These are phyloP conservation scores for Coniochaeta sp. DNA, from an alignment of 2,329 filamentous ascomycete species.

Conservation along the genomic window DNA sequence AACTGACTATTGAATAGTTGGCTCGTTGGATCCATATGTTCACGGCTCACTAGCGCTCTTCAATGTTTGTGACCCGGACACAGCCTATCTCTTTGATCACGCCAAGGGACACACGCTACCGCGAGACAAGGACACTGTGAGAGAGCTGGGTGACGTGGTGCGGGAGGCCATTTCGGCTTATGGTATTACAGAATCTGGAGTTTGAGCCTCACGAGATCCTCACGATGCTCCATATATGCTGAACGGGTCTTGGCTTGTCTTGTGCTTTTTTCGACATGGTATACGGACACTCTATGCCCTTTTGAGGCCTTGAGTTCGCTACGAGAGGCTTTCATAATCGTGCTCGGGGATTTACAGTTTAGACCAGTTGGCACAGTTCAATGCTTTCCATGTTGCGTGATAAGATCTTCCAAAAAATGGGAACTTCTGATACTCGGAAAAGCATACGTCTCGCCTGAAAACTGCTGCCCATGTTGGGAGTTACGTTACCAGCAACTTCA, in stretches of 20 bases:
- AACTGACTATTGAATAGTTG: slow-evolving; percentile 25
- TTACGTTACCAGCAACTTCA: background rate
- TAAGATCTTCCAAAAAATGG: background rate
- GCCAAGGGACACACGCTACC: slow-evolving; percentile 59
- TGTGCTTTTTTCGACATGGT: too few species aligned
- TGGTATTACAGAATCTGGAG: slow-evolving; percentile 4
- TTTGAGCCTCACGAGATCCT: background rate
- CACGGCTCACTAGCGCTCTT: slow-evolving; percentile 54
- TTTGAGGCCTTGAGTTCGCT: too few species aligned
- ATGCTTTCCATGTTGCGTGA: background rate
- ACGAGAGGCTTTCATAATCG: too few species aligned
- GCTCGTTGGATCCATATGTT: slow-evolving; percentile 52
- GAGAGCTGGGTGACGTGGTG: slow-evolving; percentile 37
- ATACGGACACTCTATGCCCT: too few species aligned
- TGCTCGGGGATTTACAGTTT: too few species aligned
- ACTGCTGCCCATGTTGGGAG: background rate
- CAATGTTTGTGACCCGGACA: slow-evolving; percentile 54
- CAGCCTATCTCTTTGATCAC: slow-evolving; percentile 55
- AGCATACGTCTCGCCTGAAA: background rate
- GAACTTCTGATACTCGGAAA: background rate
- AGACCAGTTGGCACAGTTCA: too few species aligned
- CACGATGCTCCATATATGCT: background rate
- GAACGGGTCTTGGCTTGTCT: background rate
- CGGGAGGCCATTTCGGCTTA: slow-evolving; percentile 20
- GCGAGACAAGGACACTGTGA: slow-evolving; percentile 39